Evolutionary conservation across 257 asterid species (phyloP).

Genomic region (Penstemon newberryi): DNA sequence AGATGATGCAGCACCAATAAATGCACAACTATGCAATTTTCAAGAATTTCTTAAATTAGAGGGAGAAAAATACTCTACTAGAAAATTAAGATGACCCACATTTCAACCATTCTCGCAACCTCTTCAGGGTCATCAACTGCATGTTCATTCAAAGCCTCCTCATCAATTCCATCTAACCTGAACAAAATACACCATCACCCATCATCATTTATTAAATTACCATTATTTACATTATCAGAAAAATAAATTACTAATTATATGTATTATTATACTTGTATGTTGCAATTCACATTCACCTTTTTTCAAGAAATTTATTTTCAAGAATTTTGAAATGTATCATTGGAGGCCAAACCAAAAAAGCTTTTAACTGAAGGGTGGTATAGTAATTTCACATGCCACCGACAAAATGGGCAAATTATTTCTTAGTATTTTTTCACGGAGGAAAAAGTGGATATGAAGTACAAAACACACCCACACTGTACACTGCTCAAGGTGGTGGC

Average conservation of each 20-base stretch:
- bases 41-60: neutral
- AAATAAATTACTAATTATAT: neutral
- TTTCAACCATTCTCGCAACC: conserved; percentile 75
- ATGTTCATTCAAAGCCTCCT: conserved; percentile 54
- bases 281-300: too few species aligned
- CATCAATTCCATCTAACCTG: conserved; percentile 52
- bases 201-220: neutral
- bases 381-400: conserved; percentile 45
- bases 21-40: conserved; percentile 20
- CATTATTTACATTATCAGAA: too few species aligned
- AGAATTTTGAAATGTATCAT: conserved; percentile 26
- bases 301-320: conserved; percentile 14
- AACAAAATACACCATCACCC: conserved; percentile 19
- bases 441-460: too few species aligned
- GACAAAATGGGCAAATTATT: conserved; percentile 39
- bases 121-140: conserved; percentile 88
- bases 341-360: conserved; percentile 24
- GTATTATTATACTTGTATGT: neutral
- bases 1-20: neutral
- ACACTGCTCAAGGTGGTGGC: conserved; percentile 18
- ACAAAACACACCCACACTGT: conserved; percentile 15
- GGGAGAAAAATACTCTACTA: neutral
- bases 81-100: conserved; percentile 43
- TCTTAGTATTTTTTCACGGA: too few species aligned
- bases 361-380: conserved; percentile 24